Evolutionary conservation across 331 rosid genomes (phyloP).

Genomic region (Malus hybrid): DNA sequence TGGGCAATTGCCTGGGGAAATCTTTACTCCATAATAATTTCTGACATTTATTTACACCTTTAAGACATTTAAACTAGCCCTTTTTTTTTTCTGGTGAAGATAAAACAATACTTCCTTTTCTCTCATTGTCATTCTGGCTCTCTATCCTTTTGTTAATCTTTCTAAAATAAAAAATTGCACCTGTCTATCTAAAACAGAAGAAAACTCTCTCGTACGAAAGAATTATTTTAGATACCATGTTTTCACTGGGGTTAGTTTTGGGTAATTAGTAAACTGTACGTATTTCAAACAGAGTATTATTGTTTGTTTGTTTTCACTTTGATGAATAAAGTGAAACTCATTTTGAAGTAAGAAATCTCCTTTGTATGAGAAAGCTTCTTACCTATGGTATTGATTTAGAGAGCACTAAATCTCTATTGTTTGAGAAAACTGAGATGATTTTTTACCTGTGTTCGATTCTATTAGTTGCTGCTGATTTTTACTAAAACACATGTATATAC

Average conservation of each 20-base stretch:
- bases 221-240: too few relatives aligned
- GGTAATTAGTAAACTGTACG: background rate
- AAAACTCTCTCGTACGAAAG: background rate
- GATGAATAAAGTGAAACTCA: background rate
- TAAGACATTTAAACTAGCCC: background rate
- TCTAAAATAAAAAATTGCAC: too few relatives aligned
- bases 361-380: too few relatives aligned
- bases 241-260: background rate
- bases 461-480: constrained; percentile 13
- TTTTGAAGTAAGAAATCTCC: background rate
- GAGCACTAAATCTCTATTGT: too few relatives aligned
- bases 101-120: background rate
- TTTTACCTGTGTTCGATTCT: constrained; percentile 14
- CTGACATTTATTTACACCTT: background rate
- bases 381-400: too few relatives aligned
- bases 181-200: background rate
- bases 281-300: background rate
- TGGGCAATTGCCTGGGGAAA: background rate
- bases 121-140: too few relatives aligned
- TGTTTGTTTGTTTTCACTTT: background rate
- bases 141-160: too few relatives aligned
- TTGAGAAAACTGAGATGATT: background rate
- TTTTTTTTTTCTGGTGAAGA: background rate
- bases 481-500: constrained; percentile 17
- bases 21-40: background rate